A percentile compares a stretch with the other conserved stretches of the same genome.
These are phyloP conservation scores for Lizanozyma gosingica DNA, from an alignment of 1,139 yeast species.

Conservation along the genomic window DNA sequence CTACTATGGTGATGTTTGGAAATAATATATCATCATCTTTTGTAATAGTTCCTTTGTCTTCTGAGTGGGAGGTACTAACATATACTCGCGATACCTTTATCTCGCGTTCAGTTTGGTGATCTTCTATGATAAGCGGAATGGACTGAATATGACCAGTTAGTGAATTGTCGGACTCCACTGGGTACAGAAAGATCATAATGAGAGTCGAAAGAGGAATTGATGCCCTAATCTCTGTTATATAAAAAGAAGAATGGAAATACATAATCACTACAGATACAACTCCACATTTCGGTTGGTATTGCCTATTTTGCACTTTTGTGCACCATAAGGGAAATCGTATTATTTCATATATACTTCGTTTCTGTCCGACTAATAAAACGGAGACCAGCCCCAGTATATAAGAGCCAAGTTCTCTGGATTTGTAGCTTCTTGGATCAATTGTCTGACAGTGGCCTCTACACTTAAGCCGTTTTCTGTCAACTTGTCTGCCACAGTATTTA, in stretches of 20 bases:
- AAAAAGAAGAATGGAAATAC: too few relatives aligned
- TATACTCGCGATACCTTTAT: not conserved
- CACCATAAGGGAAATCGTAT: too few relatives aligned
- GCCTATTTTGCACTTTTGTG: too few relatives aligned
- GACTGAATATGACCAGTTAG: not conserved
- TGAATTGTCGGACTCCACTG: not conserved
- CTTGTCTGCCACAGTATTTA: conserved; percentile 64
- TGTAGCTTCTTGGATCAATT: conserved; percentile 69
- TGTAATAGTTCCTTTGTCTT: not conserved
- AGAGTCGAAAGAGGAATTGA: too few relatives aligned
- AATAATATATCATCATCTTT: not conserved
- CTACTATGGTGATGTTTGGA: not conserved
- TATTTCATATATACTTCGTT: too few relatives aligned
- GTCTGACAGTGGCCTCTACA: conserved; percentile 77
- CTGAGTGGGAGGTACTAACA: not conserved
- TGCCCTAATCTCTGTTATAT: too few relatives aligned
- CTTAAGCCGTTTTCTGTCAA: conserved; percentile 60
- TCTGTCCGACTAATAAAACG: too few relatives aligned
- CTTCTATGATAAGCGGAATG: not conserved
- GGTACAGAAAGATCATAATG: not conserved
- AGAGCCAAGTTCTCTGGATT: conserved; percentile 60
- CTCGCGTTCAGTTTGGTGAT: not conserved
- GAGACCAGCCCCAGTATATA: conserved; percentile 80
- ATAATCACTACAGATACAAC: too few relatives aligned
- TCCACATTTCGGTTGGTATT: too few relatives aligned